These are phyloP conservation scores for Cyberlindnera mississippiensis DNA, from an alignment of 805 yeast genomes.

Conservation along the genomic window DNA sequence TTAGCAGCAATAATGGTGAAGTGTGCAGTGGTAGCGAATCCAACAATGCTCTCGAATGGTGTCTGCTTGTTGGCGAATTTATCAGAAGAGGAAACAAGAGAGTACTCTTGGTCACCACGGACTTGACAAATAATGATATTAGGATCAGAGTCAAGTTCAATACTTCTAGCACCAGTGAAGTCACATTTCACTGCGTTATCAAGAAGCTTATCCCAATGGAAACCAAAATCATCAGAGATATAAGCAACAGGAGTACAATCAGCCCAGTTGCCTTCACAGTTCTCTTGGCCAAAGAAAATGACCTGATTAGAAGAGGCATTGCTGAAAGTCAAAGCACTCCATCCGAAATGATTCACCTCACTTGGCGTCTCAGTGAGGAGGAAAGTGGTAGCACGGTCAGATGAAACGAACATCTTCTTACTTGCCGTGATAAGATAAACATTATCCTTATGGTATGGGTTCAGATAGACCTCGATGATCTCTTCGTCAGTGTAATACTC, in stretches of 20 bases:
- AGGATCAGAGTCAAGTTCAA: constrained; percentile 37
- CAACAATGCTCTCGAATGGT: constrained; percentile 58
- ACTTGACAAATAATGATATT: constrained; percentile 64
- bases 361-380: constrained; percentile 37
- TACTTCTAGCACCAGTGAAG: constrained; percentile 48
- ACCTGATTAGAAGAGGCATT: constrained; percentile 47
- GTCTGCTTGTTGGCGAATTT: constrained; percentile 28
- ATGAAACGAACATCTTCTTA: constrained; percentile 45
- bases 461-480: constrained; percentile 48
- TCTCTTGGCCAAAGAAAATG: constrained; percentile 63
- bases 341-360: constrained; percentile 45
- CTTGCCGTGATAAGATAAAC: constrained; percentile 23
- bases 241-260: constrained; percentile 55
- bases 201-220: constrained; percentile 48
- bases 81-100: constrained; percentile 29
- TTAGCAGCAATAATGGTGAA: constrained; percentile 70
- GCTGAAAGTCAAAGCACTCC: constrained; percentile 57
- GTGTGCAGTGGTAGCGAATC: constrained; percentile 68
- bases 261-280: constrained; percentile 37
- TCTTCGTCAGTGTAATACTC: constrained; percentile 28
- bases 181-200: constrained; percentile 57
- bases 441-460: constrained; percentile 53
- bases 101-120: constrained; percentile 27
- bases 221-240: constrained; percentile 64
- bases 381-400: constrained; percentile 54